A percentile compares a stretch with the other conserved stretches of the same genome.
Evolutionary conservation across 2,329 filamentous ascomycete genomes (phyloP).

Genomic region (Fusarium stilboides): DNA sequence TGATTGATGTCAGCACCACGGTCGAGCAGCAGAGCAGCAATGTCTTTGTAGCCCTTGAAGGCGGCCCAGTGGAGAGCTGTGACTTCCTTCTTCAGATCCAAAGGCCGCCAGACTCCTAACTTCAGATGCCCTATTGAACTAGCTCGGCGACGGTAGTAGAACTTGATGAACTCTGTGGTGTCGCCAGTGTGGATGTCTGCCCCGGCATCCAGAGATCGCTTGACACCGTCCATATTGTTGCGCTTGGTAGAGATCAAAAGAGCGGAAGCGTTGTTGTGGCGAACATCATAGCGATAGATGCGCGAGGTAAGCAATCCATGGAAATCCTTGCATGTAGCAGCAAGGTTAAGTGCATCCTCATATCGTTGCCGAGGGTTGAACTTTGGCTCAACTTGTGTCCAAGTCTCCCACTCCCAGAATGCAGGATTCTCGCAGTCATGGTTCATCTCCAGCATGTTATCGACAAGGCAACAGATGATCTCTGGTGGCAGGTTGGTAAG

Average conservation of each 20-base stretch:
- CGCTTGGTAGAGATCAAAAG: not conserved
- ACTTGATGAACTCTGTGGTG: not conserved
- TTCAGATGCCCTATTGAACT: not conserved
- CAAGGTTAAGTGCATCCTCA: constrained; percentile 14
- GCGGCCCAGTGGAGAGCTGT: constrained; percentile 27
- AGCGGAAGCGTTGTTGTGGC: constrained; percentile 1
- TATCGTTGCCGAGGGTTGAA: constrained; percentile 2
- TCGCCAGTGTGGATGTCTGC: constrained; percentile 4
- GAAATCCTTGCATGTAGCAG: constrained; percentile 12
- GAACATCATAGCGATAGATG: constrained; percentile 11
- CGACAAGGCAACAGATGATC: constrained; percentile 4
- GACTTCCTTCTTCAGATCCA: constrained; percentile 6
- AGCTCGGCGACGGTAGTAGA: not conserved
- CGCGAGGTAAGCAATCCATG: not conserved
- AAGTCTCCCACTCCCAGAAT: not conserved
- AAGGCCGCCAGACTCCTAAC: not conserved
- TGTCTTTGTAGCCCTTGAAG: not conserved
- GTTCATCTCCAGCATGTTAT: constrained; percentile 9
- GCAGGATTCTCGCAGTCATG: not conserved
- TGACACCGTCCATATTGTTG: not conserved
- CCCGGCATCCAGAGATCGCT: not conserved
- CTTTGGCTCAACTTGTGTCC: not conserved
- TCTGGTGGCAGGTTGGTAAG: constrained; percentile 1
- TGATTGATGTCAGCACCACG: constrained; percentile 1
- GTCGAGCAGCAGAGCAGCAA: not conserved